Evolutionary conservation across 768 basidiomycete genomes (phyloP).

Genomic region (Dendrothele bispora): DNA sequence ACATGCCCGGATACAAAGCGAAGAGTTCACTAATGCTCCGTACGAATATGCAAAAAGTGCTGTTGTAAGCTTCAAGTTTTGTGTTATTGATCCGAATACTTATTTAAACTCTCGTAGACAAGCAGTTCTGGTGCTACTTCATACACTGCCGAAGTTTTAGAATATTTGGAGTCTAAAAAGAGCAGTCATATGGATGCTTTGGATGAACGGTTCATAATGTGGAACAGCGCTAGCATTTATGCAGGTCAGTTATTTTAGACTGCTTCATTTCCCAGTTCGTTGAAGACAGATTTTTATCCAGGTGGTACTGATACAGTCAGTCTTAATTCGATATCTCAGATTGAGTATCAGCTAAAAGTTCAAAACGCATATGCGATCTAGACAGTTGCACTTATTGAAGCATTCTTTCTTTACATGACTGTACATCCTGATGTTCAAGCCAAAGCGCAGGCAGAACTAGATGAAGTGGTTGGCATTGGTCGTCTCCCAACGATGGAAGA

Average conservation of each 20-base stretch:
- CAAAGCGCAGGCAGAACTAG: neutral
- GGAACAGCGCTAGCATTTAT: neutral
- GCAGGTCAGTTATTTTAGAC: neutral
- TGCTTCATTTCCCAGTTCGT: neutral
- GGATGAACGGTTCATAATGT: neutral
- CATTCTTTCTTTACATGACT: neutral
- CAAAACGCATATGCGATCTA: neutral
- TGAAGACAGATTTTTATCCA: neutral
- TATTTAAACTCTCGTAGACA: too few species aligned
- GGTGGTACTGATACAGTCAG: neutral
- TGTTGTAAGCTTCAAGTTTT: too few species aligned
- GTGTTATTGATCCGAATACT: too few species aligned
- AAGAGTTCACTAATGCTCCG: too few species aligned
- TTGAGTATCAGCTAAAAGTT: neutral
- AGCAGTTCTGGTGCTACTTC: too few species aligned
- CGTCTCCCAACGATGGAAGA: slow-evolving; percentile 24
- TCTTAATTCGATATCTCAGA: too few species aligned
- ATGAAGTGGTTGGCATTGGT: slow-evolving; percentile 19
- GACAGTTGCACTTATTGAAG: neutral
- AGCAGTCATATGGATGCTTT: neutral
- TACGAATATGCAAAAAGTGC: too few species aligned
- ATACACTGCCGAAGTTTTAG: neutral
- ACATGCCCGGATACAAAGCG: neutral
- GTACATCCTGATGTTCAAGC: neutral
- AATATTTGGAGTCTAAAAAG: neutral